A percentile compares a stretch with the other conserved stretches of the same genome.
These are phyloP conservation scores for Hyaloscypha bicolor DNA, from an alignment of 495 filamentous ascomycete species.

Conservation along the genomic window DNA sequence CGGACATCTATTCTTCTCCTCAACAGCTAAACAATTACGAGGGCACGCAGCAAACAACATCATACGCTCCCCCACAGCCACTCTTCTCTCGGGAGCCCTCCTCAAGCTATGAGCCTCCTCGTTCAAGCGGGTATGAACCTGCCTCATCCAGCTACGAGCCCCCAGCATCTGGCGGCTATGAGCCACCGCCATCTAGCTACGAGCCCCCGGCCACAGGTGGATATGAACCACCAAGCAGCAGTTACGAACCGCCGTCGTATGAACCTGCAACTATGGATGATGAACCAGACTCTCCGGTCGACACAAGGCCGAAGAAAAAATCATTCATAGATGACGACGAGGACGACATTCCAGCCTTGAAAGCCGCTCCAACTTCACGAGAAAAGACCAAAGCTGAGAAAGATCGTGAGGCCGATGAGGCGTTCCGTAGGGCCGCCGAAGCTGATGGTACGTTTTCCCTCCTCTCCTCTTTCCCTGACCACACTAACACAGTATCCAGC, in stretches of 20 bases:
- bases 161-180: slow-evolving; percentile 19
- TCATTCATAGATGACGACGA: slow-evolving; percentile 81
- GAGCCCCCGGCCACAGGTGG: slow-evolving; percentile 27
- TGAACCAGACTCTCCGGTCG: slow-evolving; percentile 51
- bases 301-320: slow-evolving; percentile 65
- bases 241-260: slow-evolving; percentile 55
- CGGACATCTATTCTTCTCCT: slow-evolving; percentile 21
- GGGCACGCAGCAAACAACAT: slow-evolving; percentile 11
- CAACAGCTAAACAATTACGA: slow-evolving; percentile 20
- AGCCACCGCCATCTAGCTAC: slow-evolving; percentile 27
- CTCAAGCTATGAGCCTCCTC: slow-evolving; percentile 22
- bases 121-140: slow-evolving; percentile 25
- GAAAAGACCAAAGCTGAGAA: slow-evolving; percentile 58
- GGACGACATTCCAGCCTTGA: slow-evolving; percentile 50
- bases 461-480: background rate
- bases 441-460: slow-evolving; percentile 65
- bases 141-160: slow-evolving; percentile 19
- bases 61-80: slow-evolving; percentile 13
- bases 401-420: slow-evolving; percentile 69
- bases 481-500: slow-evolving; percentile 36
- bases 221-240: slow-evolving; percentile 30
- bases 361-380: slow-evolving; percentile 5
- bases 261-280: slow-evolving; percentile 52
- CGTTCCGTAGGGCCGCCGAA: slow-evolving; percentile 81
- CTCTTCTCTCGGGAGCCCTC: slow-evolving; percentile 14